A percentile compares a stretch with the other conserved stretches of the same genome.
These are phyloP conservation scores for Chaetoscypha palmicola DNA, from an alignment of 2,329 filamentous ascomycete genomes.

Conservation along the genomic window DNA sequence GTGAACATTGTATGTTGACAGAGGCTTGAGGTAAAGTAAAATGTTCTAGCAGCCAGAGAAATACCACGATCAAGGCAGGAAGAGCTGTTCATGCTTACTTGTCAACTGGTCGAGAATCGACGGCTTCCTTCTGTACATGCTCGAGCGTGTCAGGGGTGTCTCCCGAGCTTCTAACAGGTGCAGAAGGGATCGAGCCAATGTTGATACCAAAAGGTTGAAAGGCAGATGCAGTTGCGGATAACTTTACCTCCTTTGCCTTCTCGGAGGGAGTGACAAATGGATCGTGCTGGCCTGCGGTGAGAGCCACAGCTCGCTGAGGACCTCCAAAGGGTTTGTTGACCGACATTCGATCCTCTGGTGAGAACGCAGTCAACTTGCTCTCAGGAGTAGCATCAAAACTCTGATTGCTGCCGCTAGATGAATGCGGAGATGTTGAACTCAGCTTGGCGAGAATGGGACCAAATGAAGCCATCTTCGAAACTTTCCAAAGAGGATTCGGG, in stretches of 20 bases:
- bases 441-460: background rate
- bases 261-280: conserved; percentile 42
- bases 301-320: conserved; percentile 22
- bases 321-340: conserved; percentile 2
- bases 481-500: too few relatives aligned
- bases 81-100: too few relatives aligned
- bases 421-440: conserved; percentile 28
- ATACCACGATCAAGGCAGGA: too few relatives aligned
- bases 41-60: too few relatives aligned
- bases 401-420: conserved; percentile 44
- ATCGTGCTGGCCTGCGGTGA: conserved; percentile 29
- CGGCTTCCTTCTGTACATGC: conserved; percentile 3
- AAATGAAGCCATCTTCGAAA: conserved; percentile 1
- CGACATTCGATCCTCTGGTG: conserved; percentile 43
- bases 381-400: conserved; percentile 59
- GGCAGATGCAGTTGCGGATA: conserved; percentile 57
- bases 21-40: too few relatives aligned
- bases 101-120: background rate
- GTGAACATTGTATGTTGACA: too few relatives aligned
- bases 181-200: conserved; percentile 2
- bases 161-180: background rate
- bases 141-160: background rate
- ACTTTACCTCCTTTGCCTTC: conserved; percentile 37
- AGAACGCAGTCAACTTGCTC: conserved; percentile 56
- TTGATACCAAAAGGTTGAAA: conserved; percentile 46